Base-by-base conservation (phyloP, 768 basidiomycete species). In the Termitomyces sp. region DNA sequence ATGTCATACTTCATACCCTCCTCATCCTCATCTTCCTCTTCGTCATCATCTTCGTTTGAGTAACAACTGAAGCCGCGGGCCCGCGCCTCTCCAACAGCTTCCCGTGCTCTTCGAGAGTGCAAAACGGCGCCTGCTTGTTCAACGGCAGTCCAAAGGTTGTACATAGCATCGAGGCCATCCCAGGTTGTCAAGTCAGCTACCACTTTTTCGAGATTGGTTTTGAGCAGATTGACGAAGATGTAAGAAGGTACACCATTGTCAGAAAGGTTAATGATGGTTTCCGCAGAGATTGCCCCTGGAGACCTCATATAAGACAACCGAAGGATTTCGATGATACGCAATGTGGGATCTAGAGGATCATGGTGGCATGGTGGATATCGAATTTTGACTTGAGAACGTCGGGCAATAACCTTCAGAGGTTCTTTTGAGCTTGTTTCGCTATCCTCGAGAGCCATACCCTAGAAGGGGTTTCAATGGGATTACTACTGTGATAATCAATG, bases 221-320 rank as follows among this genome's bases (percentile, higher is more conserved):
- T 68, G 32, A 81, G 56, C 2, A 83, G 58, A 0, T 71, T 48
- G 5, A 68, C 45, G 56, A 86, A 82, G 5, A 74, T 64, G 0
- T 41, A 3, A 25, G 66, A 54, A 6, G 76, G 74, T 3, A 89
- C 85, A 0, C 82, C 81, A 60, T 88, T 88, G 53, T 87, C 85
- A 0, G 79, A 73, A 6, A 88, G 70, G 62, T 86, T 87, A 46
- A 85, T 78, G 35, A 87, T 80, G 0, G 76, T 80, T 59, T 89
- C 85, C 1, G 73, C 67, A 1, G 83, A 80, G 5, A 88, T 69
- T 7, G 73, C 69, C 5, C 75, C 70, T 1, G 79, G 76, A 2
- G 73, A 71, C 16, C 70, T 68, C 57, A 84, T 65, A 13, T 79
- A 76, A 0, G 83, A 78, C 0, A 74, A 67, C 33, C 76, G 69